Percentiles rank a stretch among this genome's conserved stretches.
Evolutionary conservation across 257 asterid species (phyloP).

Genomic region (Solanum chilense): DNA sequence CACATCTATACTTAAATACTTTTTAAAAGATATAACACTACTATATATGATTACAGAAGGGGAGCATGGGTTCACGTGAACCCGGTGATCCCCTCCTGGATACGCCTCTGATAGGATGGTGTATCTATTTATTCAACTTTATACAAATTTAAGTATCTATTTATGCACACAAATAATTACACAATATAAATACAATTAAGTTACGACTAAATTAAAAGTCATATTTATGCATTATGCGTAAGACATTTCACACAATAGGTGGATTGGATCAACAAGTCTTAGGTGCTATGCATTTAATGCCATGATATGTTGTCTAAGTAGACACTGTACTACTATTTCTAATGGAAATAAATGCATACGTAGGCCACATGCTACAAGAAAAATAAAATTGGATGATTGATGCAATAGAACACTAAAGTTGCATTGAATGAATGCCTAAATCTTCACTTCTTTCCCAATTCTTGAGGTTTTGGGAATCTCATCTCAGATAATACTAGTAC

Average conservation of each 20-base stretch:
- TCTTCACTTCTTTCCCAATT: background rate
- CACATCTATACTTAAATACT: too few relatives aligned
- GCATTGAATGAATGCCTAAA: background rate
- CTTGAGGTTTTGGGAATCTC: background rate
- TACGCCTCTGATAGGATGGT: background rate
- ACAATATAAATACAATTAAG: too few relatives aligned
- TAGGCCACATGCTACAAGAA: background rate
- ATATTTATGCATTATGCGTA: too few relatives aligned
- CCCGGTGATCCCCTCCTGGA: too few relatives aligned
- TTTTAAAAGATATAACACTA: too few relatives aligned
- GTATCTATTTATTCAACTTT: background rate
- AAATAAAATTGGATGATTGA: background rate
- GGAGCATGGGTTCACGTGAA: too few relatives aligned
- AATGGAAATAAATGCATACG: background rate
- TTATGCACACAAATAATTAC: too few relatives aligned
- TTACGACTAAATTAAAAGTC: too few relatives aligned
- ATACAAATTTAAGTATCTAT: too few relatives aligned
- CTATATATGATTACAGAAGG: too few relatives aligned
- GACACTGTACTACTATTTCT: background rate
- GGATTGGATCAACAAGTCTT: slow-evolving; percentile 16
- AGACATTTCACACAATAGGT: background rate
- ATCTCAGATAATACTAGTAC: background rate
- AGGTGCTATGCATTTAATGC: slow-evolving; percentile 37
- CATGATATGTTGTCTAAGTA: slow-evolving; percentile 12
- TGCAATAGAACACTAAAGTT: background rate